Conservation (phyloP, 371 early-diverging fungal genomes). For the Circinella minor region DNA sequence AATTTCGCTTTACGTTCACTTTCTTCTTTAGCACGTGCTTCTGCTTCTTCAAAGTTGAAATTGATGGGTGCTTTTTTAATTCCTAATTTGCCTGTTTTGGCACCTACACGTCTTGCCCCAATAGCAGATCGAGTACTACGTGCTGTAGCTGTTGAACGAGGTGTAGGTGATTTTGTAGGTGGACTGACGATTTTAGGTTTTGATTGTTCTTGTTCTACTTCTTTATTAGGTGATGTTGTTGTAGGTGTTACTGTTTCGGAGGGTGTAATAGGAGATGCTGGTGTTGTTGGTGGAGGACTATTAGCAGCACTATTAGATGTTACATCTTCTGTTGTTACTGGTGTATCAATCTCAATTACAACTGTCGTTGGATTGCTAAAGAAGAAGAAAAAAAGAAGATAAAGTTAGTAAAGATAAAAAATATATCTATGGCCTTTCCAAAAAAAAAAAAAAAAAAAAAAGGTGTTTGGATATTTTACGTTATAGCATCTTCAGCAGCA, state of each 20-base stretch:
- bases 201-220: conserved; percentile 7
- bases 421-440: not conserved
- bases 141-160: conserved; percentile 15
- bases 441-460: not conserved
- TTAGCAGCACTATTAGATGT: not conserved
- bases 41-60: conserved; percentile 92
- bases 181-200: not conserved
- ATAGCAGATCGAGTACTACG: conserved; percentile 31
- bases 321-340: not conserved
- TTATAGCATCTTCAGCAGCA: conserved; percentile 76
- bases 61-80: conserved; percentile 79
- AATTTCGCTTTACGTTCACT: conserved; percentile 76
- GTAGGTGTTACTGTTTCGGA: conserved; percentile 26
- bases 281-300: conserved; percentile 31
- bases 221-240: conserved; percentile 29
- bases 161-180: not conserved
- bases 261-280: conserved; percentile 14
- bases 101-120: conserved; percentile 39
- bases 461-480: conserved; percentile 40
- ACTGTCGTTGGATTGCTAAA: conserved; percentile 41
- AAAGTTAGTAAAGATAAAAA: not conserved
- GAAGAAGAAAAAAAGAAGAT: too few relatives aligned
- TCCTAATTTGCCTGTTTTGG: conserved; percentile 79
- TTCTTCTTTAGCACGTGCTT: conserved; percentile 87
- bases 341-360: conserved; percentile 37